Evolutionary conservation across 1,284 basidiomycete species (phyloP), one percentile per base, ranked within the genome.

Genomic region (Cryptococcus sp.): DNA sequence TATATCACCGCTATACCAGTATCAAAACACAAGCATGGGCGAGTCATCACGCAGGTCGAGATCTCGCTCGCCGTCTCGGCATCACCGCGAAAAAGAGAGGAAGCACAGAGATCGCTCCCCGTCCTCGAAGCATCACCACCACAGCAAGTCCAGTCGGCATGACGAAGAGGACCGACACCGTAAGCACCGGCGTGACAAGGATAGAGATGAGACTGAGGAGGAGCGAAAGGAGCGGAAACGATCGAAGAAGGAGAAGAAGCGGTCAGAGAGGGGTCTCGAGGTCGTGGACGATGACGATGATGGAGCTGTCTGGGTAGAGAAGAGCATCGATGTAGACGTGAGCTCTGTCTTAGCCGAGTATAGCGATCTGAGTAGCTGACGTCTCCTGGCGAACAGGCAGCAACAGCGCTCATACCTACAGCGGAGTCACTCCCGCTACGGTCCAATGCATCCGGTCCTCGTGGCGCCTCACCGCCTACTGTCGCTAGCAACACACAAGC

Each of bases 281-380:
- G 84, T 88, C 25, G 83, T 87, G 1, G 88, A 88, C 65, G 87
- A 89, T 57, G 86, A 88, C 70, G 81, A 83, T 38, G 80, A 83
- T 66, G 87, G 86, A 64, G 86, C 86, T 53, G 84, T 90, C 81
- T 93, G 91, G 91, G 84, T 89, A 40, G 90, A 93, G 79, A 91
- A 91, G 81, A 89, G 90, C 67, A 86, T 91, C 47, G 87, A 88
- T 70, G 85, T 87, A 79, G 87, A 87, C 68, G 90, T 90, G 69
- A 69, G 84, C 81, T 41, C 41, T 35, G 31, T 50, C 16, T 40
- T 55, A 39, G 17, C 16, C 41, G 53, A 23, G 25, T 13, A 15
- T 48, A 48, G 38, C n/a, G 25, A 42, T 35, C 17, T n/a, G 27
- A 41, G 31, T 50, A 35, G 19, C 19, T 50, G 22, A 31, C 27